These are phyloP conservation scores for Citrus medica DNA, from an alignment of 345 rosid species.

Conservation along the genomic window DNA sequence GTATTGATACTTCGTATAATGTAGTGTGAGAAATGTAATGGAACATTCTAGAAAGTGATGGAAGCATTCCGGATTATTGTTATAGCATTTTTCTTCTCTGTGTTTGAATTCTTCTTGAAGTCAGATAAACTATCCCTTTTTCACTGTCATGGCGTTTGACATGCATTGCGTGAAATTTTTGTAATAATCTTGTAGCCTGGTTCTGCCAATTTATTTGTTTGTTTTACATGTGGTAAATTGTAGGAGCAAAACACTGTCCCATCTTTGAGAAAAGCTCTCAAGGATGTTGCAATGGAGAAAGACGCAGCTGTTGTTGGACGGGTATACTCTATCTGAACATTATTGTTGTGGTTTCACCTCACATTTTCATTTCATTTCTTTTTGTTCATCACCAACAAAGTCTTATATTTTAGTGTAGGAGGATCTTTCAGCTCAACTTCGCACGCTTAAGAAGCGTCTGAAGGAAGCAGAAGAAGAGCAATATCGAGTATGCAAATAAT, in stretches of 20 bases:
- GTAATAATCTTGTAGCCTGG: background rate
- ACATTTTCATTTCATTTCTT: slow-evolving; percentile 8
- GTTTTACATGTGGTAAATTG: slow-evolving; percentile 12
- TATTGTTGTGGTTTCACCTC: background rate
- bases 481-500: slow-evolving; percentile 9
- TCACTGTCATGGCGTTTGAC: background rate
- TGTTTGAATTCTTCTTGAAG: background rate
- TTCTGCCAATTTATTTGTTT: slow-evolving; percentile 1
- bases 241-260: slow-evolving; percentile 89
- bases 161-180: background rate
- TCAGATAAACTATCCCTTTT: background rate
- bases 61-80: background rate
- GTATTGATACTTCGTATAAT: background rate
- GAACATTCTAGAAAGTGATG: background rate
- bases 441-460: slow-evolving; percentile 73
- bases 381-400: slow-evolving; percentile 14
- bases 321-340: slow-evolving; percentile 31
- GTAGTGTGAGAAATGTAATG: background rate
- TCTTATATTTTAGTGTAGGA: slow-evolving; percentile 56
- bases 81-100: background rate
- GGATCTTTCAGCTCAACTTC: slow-evolving; percentile 91
- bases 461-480: slow-evolving; percentile 53
- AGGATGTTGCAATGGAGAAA: slow-evolving; percentile 97
- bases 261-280: slow-evolving; percentile 88
- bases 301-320: slow-evolving; percentile 97